Evolutionary conservation across 1,284 basidiomycete genomes (phyloP), one percentile per base, ranked within the genome.

Genomic region (Moesziomyces sp.): DNA sequence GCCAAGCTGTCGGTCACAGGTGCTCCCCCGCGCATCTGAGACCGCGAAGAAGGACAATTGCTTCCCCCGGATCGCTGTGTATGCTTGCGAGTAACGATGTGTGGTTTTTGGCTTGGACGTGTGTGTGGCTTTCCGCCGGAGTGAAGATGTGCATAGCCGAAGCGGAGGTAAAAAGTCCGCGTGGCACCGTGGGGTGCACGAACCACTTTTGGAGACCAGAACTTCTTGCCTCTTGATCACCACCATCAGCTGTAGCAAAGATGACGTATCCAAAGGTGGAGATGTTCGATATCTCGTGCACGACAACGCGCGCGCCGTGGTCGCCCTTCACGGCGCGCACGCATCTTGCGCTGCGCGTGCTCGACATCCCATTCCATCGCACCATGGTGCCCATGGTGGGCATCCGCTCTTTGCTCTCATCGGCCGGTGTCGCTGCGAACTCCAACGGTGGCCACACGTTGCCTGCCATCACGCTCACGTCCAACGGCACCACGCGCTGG

Each of bases 1-100:
- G 72, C 74, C 47, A 78, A 76, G 64, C 55, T 78, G 24, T 60
- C 58, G 6, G 62, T 71, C 47, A 30, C 24, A 3, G 9, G 19
- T 16, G 13, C 19, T 5, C 13, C 23, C 26, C n/a, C 45, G n/a
- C 26, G 26, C 45, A 24, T 23, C 11, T 46, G 11, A 33, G 19
- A 21, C 21, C 8, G 16, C 19, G 8, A 24, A 19, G 44, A 13
- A 21, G 13, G 19, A 40, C 38, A 16, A 3, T 14, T 16, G 35
- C 14, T 38, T 38, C 6, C 35, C 16, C 35, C 6, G 14, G 5
- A 16, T 14, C 13, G 14, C 16, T 16, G 14, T 38, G 14, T 38
- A 16, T 38, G 13, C 14, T 10, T 30, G 3, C 5, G 3, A 26
- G 24, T 7, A 26, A 26, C 24, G 24, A 26, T 5, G 26, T 28